Percentiles rank a stretch among this genome's conserved stretches.
Conservation (phyloP, 805 yeast species). For the Wickerhamiella musiphila region DNA sequence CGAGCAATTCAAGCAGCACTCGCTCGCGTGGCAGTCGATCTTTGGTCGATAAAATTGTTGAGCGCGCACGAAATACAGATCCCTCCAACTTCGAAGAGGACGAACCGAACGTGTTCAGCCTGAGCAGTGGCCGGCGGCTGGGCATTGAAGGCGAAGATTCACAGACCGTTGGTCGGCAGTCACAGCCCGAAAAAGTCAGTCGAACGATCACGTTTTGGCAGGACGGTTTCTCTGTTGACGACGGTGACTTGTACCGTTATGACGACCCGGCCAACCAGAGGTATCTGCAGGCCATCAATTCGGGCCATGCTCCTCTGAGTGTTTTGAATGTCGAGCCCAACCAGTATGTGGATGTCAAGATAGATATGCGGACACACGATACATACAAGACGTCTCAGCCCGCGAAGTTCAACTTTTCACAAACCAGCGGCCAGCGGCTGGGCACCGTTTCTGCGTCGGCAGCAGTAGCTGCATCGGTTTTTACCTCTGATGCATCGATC, state of each 20-base stretch:
- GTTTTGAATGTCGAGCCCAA: conserved; percentile 70
- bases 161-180: conserved; percentile 3
- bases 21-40: conserved; percentile 7
- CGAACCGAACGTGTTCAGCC: too few species aligned
- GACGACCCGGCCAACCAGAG: conserved; percentile 83
- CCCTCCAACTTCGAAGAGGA: too few species aligned
- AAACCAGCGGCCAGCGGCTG: conserved; percentile 65
- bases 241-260: conserved; percentile 68
- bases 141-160: conserved; percentile 15
- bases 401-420: conserved; percentile 39
- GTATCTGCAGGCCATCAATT: conserved; percentile 61
- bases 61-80: conserved; percentile 20
- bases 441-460: conserved; percentile 50
- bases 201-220: conserved; percentile 89
- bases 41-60: conserved; percentile 22
- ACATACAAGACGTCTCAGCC: conserved; percentile 55
- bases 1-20: conserved; percentile 4
- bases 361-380: conserved; percentile 66
- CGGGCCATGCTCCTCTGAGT: conserved; percentile 81
- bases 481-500: neutral
- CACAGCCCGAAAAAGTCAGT: conserved; percentile 16
- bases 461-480: too few species aligned
- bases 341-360: conserved; percentile 84
- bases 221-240: conserved; percentile 91
- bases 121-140: conserved; percentile 21